Conservation (phyloP, 2,329 filamentous ascomycete genomes). For the Aspergillus glaucus region DNA sequence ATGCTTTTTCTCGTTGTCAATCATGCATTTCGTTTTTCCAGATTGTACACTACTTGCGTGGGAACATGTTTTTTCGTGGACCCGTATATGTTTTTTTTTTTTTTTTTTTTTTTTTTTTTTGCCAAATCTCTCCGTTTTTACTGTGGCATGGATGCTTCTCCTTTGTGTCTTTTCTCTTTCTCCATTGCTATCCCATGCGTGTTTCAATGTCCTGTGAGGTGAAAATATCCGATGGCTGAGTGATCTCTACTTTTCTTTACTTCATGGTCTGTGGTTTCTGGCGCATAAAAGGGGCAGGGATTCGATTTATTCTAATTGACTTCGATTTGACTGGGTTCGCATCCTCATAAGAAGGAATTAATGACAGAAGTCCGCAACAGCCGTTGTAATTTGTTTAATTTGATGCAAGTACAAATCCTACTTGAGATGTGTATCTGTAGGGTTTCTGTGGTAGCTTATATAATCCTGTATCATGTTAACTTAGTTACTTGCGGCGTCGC, state of each 20-base stretch:
- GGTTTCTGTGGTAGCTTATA: no score
- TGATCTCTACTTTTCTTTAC: slow-evolving; percentile 10
- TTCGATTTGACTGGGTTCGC: slow-evolving; percentile 24
- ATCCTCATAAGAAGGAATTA: slow-evolving; percentile 20
- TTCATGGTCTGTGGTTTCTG: slow-evolving; percentile 21
- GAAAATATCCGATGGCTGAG: slow-evolving; percentile 9
- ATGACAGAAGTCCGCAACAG: slow-evolving; percentile 15
- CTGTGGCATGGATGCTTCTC: slow-evolving; percentile 17
- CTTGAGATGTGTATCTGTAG: no score
- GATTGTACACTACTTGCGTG: slow-evolving; percentile 25
- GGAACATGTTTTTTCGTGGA: slow-evolving; percentile 18
- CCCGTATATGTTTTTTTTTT: slow-evolving; percentile 7
- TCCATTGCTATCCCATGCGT: neutral
- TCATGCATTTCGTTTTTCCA: slow-evolving; percentile 19
- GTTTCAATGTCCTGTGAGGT: slow-evolving; percentile 4
- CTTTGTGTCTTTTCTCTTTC: slow-evolving; percentile 1
- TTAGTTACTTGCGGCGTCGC: no score
- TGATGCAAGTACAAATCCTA: neutral
- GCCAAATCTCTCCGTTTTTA: slow-evolving; percentile 12
- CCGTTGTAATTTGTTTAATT: slow-evolving; percentile 6
- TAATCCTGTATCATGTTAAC: no score
- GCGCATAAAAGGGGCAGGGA: slow-evolving; percentile 30
- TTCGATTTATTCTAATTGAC: slow-evolving; percentile 26
- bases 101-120: slow-evolving; percentile 10
- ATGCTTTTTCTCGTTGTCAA: slow-evolving; percentile 10